Base-by-base conservation (phyloP, 2,329 filamentous ascomycete genomes). In the Fusarium illudens region DNA sequence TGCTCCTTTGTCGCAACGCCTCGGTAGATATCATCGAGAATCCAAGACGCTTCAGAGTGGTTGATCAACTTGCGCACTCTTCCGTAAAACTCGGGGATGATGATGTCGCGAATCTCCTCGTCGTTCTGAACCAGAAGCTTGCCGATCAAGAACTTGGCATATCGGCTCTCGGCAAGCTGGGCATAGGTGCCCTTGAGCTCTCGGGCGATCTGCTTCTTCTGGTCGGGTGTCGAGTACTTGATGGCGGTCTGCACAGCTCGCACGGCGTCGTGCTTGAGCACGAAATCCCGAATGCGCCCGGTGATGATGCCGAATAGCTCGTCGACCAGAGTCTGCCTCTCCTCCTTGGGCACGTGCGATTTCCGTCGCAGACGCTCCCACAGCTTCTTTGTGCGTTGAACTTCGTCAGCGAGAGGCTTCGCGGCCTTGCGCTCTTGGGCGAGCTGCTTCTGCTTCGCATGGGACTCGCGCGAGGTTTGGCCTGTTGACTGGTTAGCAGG, bases 181-280 rank as follows among this genome's bases (percentile, higher is more conserved):
- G 89, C 87, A 78, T 96, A 97, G 71, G 91, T 90, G 17, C 94
- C 94, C 79, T 92, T 89, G 58, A 99, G 85, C 79, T 99, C 96
- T 61, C 84, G 85, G 9, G 94, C 93, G 74, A 99, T 97, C 82
- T 90, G 88, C 79, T 90, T 92, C 75, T 93, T 88, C 81, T 97
- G 94, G 64, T 92, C 90, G 58, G 89, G 84, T 46, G 91, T 96
- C 49, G 93, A 92, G 80, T 99, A 99, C 80, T 99, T 99, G 81
- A 99, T 88, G 34, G 95, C 96, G 12, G 94, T 97, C 82, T 99
- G 96, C 25, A 99, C 92, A 39, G 97, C 94, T 71, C 96, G 89
- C n/a, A 97, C 95, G 33, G 94, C 93, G 78, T 99, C 96, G 79
- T 99, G 96, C 87, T 99, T 99, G 82, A 99, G 92, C 19, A 97